Base-by-base conservation (phyloP, 2,329 filamentous ascomycete genomes). In the Neofusicoccum sp. region DNA sequence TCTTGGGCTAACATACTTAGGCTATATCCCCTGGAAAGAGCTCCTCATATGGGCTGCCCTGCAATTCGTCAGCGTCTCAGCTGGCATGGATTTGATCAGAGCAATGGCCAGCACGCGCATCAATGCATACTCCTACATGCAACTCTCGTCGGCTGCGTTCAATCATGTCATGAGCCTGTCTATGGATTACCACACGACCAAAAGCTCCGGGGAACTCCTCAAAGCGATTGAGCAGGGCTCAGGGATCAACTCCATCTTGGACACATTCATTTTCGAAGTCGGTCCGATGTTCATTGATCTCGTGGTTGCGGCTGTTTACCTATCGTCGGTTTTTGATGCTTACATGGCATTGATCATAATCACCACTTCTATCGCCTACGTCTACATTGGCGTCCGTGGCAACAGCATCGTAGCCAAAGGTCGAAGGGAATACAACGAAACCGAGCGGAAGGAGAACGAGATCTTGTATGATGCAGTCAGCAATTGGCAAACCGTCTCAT, bases 161-260 rank as follows among this genome's bases (percentile, higher is more conserved):
- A 79, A 82, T 60, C 87, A 90, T 62, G 80, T 90, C 38, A 85
- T 91, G 80, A 79, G 76, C 16, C 77, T 90, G 0, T 87, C 86
- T 0, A 87, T 87, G 75, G 86, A 89, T 62, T 90, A 89, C 60
- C 88, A 91, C 68, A 84, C 84, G n/a, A 80, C 81, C 51, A 87
- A 88, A 64, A 81, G 83, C 58, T 86, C 85, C 1, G 86, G 85
- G 1, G 84, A 88, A 62, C 77, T 90, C 0, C 83, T 86, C 70
- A 83, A 84, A 63, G 82, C 86, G 2, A 81, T 90, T n/a, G 79
- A 82, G 53, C 86, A 88, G 65, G 88, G 86, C 0, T 77, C 80
- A 38, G 80, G 84, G 2, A 74, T 90, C 11, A 82, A 83, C 45
- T 77, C 82, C 36, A 71, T 90, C 2, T 74, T 89, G 7, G 82